These are phyloP conservation scores for Amanita exitialis DNA, from an alignment of 768 basidiomycete species.

Conservation along the genomic window DNA sequence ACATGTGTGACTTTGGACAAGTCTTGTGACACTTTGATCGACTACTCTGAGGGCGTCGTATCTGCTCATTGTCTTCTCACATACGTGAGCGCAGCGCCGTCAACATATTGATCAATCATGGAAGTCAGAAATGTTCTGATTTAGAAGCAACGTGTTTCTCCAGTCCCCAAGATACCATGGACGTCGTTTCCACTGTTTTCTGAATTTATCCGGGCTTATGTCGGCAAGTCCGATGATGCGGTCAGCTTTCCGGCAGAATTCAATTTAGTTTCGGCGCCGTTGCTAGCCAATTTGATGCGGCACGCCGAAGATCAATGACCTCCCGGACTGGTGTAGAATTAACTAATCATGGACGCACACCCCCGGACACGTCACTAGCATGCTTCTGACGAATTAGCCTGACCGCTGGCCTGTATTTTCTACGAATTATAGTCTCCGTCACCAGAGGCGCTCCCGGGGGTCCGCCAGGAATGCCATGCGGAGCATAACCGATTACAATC, in stretches of 20 bases:
- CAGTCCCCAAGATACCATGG: not conserved
- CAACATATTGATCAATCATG: not conserved
- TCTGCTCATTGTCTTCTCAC: not conserved
- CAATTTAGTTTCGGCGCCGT: not conserved
- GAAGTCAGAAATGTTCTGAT: not conserved
- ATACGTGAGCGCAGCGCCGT: not conserved
- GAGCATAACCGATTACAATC: conserved; percentile 1
- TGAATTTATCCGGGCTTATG: not conserved
- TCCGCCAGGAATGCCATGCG: not conserved
- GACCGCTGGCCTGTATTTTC: not conserved
- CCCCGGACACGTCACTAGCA: not conserved
- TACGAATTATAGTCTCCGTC: not conserved
- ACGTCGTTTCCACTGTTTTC: not conserved
- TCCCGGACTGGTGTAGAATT: not conserved
- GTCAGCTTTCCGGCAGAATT: not conserved
- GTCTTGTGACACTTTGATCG: not conserved
- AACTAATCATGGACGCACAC: not conserved
- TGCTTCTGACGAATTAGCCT: not conserved
- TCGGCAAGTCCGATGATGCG: not conserved
- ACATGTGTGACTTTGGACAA: not conserved
- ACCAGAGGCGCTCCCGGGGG: not conserved
- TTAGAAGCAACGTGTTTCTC: not conserved
- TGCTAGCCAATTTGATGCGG: not conserved
- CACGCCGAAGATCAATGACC: not conserved
- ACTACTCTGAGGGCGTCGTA: not conserved